Evolutionary conservation across 1,284 basidiomycete species (phyloP).

Genomic region (Malassezia furfur): DNA sequence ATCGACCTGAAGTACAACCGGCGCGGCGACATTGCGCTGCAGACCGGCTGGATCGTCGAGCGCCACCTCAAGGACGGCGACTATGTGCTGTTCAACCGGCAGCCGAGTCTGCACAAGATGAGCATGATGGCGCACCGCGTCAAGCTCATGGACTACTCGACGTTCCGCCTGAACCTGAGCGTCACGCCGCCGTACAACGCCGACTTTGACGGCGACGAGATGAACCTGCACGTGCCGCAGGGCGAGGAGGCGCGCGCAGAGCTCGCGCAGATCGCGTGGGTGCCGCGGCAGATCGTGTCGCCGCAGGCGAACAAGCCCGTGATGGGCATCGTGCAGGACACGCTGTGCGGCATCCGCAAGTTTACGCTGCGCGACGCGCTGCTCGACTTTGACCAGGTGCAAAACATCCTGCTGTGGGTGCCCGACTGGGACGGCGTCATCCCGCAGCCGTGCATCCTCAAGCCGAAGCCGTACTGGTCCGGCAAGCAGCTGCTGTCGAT

Average conservation of each 20-base stretch:
- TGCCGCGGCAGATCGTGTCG: constrained; percentile 97
- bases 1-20: constrained; percentile 88
- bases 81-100: constrained; percentile 93
- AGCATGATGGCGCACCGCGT: constrained; percentile 99
- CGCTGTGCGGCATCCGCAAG: constrained; percentile 92
- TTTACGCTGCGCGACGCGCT: constrained; percentile 76
- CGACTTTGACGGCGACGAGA: constrained; percentile 94
- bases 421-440: constrained; percentile 92
- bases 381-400: constrained; percentile 53
- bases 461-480: constrained; percentile 94
- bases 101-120: constrained; percentile 98
- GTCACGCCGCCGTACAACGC: constrained; percentile 54
- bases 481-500: constrained; percentile 93
- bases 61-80: constrained; percentile 86
- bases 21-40: constrained; percentile 80
- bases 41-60: constrained; percentile 98
- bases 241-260: constrained; percentile 98
- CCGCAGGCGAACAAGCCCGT: constrained; percentile 99
- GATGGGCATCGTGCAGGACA: constrained; percentile 99
- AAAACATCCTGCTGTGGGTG: constrained; percentile 95
- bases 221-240: constrained; percentile 93
- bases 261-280: constrained; percentile 95
- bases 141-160: constrained; percentile 97
- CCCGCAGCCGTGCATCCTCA: constrained; percentile 85
- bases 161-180: constrained; percentile 91